Evolutionary conservation across 2,329 filamentous ascomycete genomes (phyloP), one percentile per base, ranked within the genome.

Genomic region (Hortaea sp.): DNA sequence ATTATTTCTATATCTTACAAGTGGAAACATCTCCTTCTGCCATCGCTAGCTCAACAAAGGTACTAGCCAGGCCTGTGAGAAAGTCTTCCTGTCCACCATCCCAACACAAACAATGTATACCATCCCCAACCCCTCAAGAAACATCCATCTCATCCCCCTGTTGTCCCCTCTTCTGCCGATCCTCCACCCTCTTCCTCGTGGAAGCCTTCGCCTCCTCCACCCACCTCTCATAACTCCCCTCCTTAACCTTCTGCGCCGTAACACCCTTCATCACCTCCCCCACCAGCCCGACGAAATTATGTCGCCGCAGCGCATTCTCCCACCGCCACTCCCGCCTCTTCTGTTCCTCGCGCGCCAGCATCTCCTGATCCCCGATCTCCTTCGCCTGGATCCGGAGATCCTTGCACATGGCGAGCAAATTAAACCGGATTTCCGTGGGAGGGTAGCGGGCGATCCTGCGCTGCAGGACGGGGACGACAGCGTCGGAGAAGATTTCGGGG

Each of bases 241-340:
- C 75, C 49, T 74, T 71, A 37, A 94, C 63, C 73, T 94, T 95
- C 50, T 70, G 66, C 53, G 69, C 74, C n/a, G 88, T 84, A 4
- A 95, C 90, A 1, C 81, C 85, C 72, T 92, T 94, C 57, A 95
- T 70, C 50, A 95, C 74, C 71, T 95, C 88, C 9, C 87, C 88
- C 3, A 90, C 85, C 60, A 98, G 95, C 0, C 88, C 90, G 0
- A 98, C 86, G 70, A 98, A 98, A 67, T 98, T 98, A 67, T 95
- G 90, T 57, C 85, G 74, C 50, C 92, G 72, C 59, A 98, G 72
- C 7, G 88, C 85, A 67, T 98, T 98, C 75, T 98, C 92, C 75
- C 92, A 95, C 62, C 81, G 77, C 92, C 92, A 98, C 53, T 82
- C 85, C 48, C 75, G 75, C 44, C 92, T 76, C 78, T 94, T 95